These are phyloP conservation scores for Coriolopsis trogii DNA, from an alignment of 1,284 basidiomycete genomes.

Conservation along the genomic window DNA sequence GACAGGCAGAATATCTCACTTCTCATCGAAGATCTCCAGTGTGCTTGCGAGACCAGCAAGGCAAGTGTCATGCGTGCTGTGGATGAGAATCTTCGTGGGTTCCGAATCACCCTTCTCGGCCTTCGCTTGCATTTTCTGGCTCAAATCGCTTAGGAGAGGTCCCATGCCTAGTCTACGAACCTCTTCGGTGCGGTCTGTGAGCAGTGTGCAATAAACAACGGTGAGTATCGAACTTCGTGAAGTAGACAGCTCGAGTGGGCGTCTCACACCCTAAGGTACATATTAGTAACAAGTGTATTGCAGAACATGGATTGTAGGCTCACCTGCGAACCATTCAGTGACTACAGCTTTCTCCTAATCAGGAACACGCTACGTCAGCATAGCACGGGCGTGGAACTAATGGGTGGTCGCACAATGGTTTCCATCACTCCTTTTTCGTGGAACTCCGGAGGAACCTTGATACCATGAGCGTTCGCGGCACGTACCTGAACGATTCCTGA, in stretches of 20 bases:
- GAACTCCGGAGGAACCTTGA: conserved; percentile 72
- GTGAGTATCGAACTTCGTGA: not conserved
- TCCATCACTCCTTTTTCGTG: conserved; percentile 60
- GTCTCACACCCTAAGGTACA: conserved; percentile 35
- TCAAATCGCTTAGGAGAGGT: conserved; percentile 65
- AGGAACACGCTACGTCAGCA: not conserved
- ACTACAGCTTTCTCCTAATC: conserved; percentile 74
- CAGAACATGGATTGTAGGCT: conserved; percentile 25
- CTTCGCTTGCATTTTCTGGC: conserved; percentile 62
- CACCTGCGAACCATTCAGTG: conserved; percentile 80
- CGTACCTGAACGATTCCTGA: conserved; percentile 61
- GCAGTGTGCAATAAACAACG: not conserved
- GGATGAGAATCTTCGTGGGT: conserved; percentile 64
- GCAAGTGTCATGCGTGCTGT: conserved; percentile 78
- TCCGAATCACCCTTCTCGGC: conserved; percentile 46
- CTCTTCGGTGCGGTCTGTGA: conserved; percentile 70
- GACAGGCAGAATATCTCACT: conserved; percentile 37
- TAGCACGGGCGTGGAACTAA: not conserved
- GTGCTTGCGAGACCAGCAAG: conserved; percentile 70
- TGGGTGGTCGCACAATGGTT: conserved; percentile 54
- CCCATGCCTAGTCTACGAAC: conserved; percentile 81
- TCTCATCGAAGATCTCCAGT: conserved; percentile 77
- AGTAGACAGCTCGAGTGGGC: not conserved
- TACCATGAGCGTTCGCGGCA: conserved; percentile 70
- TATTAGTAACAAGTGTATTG: conserved; percentile 3